Conservation (phyloP, 257 asterid genomes). For the Leptodermis oblonga region DNA sequence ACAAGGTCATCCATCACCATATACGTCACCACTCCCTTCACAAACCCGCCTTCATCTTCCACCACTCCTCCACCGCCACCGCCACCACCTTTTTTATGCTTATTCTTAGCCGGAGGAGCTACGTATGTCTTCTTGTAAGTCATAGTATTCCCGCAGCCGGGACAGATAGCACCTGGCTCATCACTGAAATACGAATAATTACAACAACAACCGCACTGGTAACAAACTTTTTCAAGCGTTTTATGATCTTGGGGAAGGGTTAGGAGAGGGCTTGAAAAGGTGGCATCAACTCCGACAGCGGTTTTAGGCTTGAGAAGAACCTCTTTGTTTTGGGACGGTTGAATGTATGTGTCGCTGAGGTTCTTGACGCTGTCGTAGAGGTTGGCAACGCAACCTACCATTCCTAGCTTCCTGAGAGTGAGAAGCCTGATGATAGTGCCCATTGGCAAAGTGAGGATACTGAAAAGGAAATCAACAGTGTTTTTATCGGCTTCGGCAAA, state of each 20-base stretch:
- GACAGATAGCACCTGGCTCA: too few species aligned
- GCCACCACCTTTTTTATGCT: too few species aligned
- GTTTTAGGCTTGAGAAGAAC: conserved; percentile 19
- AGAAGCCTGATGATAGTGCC: conserved; percentile 22
- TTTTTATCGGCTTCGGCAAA: conserved; percentile 44
- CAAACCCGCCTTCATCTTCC: conserved; percentile 4
- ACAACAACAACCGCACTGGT: too few species aligned
- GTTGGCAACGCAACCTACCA: conserved; percentile 30
- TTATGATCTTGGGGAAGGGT: too few species aligned
- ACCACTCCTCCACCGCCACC: neutral
- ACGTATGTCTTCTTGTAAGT: too few species aligned
- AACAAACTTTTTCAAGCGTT: too few species aligned
- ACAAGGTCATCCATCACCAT: conserved; percentile 38
- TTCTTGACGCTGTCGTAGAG: conserved; percentile 28
- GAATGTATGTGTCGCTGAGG: neutral
- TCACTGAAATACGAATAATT: too few species aligned
- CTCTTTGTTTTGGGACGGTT: conserved; percentile 20
- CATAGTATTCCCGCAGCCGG: too few species aligned
- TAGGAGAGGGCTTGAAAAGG: too few species aligned
- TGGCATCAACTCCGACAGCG: too few species aligned
- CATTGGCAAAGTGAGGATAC: conserved; percentile 27
- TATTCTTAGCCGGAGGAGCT: too few species aligned
- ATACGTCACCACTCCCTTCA: conserved; percentile 11
- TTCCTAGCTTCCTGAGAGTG: neutral
- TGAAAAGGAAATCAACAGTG: conserved; percentile 36